These are phyloP conservation scores for Curvularia lunata DNA, from an alignment of 2,329 filamentous ascomycete genomes.

Conservation along the genomic window DNA sequence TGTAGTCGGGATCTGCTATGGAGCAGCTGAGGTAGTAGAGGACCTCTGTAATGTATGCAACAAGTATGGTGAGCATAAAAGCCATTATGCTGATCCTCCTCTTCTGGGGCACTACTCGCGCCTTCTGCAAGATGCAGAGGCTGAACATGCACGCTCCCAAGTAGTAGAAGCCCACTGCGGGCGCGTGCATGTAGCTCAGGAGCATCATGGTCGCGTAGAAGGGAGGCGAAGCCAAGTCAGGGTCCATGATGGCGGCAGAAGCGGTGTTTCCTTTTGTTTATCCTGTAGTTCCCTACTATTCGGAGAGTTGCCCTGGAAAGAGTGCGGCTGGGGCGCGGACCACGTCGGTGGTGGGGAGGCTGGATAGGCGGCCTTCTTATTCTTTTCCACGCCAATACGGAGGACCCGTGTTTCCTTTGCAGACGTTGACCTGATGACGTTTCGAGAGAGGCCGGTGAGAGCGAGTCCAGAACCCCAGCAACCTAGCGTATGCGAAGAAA, in stretches of 20 bases:
- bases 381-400: background rate
- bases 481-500: slow-evolving; percentile 6
- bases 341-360: background rate
- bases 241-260: slow-evolving; percentile 19
- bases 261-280: background rate
- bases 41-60: slow-evolving; percentile 39
- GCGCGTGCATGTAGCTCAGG: slow-evolving; percentile 45
- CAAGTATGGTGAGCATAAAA: slow-evolving; percentile 23
- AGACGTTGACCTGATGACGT: background rate
- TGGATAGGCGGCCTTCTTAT: slow-evolving; percentile 6
- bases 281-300: background rate
- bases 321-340: background rate
- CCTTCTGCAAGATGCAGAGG: slow-evolving; percentile 41
- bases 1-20: slow-evolving; percentile 37
- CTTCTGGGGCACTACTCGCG: slow-evolving; percentile 31
- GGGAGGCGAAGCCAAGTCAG: slow-evolving; percentile 11
- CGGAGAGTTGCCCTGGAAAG: background rate
- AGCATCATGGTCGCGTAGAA: slow-evolving; percentile 35
- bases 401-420: background rate
- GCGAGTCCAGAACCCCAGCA: slow-evolving; percentile 10
- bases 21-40: slow-evolving; percentile 44
- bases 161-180: slow-evolving; percentile 40
- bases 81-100: slow-evolving; percentile 30
- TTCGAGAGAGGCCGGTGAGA: slow-evolving; percentile 7
- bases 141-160: slow-evolving; percentile 36